These are phyloP conservation scores for Diaporthe citrichinensis DNA, from an alignment of 2,329 filamentous ascomycete species.

Conservation along the genomic window DNA sequence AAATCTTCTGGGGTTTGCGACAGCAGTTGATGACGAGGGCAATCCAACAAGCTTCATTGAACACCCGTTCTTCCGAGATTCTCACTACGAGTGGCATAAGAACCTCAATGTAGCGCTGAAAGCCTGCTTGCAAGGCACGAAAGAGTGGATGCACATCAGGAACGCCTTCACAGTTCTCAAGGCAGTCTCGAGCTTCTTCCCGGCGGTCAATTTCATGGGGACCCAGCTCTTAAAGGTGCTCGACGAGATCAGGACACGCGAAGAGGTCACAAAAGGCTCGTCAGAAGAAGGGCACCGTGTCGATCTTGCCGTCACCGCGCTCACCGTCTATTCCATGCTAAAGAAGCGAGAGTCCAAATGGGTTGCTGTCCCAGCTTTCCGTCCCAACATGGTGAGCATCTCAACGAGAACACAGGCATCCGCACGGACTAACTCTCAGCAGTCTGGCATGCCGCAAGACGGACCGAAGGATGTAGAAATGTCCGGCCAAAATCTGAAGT, in stretches of 20 bases:
- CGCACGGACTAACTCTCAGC: conserved; percentile 53
- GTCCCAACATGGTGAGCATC: conserved; percentile 71
- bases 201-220: conserved; percentile 91
- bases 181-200: conserved; percentile 84
- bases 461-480: conserved; percentile 56
- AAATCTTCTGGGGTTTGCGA: conserved; percentile 82
- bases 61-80: conserved; percentile 87
- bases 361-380: conserved; percentile 82
- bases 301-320: conserved; percentile 82
- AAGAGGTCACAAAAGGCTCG: conserved; percentile 63
- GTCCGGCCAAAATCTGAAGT: conserved; percentile 44
- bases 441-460: conserved; percentile 58
- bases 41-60: conserved; percentile 81
- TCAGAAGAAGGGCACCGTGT: conserved; percentile 70
- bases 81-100: conserved; percentile 92
- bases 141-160: conserved; percentile 96
- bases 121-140: conserved; percentile 80
- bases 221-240: conserved; percentile 74
- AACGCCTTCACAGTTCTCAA: conserved; percentile 95
- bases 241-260: conserved; percentile 75
- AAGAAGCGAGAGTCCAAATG: conserved; percentile 77
- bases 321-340: conserved; percentile 79
- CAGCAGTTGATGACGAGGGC: conserved; percentile 77
- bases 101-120: conserved; percentile 85
- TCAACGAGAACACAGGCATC: conserved; percentile 33